Base-by-base conservation (phyloP, 1,139 yeast genomes). In the Komagataea norvegica region DNA sequence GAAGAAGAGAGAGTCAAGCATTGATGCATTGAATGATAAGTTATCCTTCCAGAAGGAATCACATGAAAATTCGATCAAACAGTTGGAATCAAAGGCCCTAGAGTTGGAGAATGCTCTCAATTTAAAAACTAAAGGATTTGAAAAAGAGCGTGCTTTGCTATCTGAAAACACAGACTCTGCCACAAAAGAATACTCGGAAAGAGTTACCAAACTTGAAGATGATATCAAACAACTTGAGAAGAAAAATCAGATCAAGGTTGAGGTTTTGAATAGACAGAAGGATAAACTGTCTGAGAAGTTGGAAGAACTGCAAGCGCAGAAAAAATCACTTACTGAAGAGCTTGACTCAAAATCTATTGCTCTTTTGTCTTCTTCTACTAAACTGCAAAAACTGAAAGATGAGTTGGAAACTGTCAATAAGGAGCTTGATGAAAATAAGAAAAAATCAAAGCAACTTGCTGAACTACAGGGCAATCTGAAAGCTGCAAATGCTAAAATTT, bases 91-190 rank as follows among this genome's bases (percentile, higher is more conserved):
- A 7, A 56, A 64, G 26, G 35, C 60, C 2, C 42, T 40, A 18
- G 22, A 41, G 1, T 35, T 60, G 36, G 52, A 55, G 19, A 47
- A 46, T 1, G 54, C 59, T 6, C 37, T 68, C n/a, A 59, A 60
- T 18, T 35, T 43, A 13, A 74, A 68, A 43, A 51, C 52, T 0
- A 49, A 60, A 34, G 79, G 69, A 33, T 67, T 76, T 38, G 79
- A 74, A 41, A 64, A 61, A 29, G 81, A 76, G 49, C 57, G 79
- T 36, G 63, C 59, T 9, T 57, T 70, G 52, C 51, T 71, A 16
- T 68, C 65, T 42, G 70, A 71, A 44, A 72, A 61, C 38, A 74
- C 82, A 1, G 77, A 72, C 37, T 61, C 73, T 2, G 60, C 70
- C 0, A 61, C 70, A 6, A 60, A 68, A 47, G 74, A 72, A 40